These are phyloP conservation scores for Asclepias syriaca DNA, from an alignment of 257 asterid genomes.

Conservation along the genomic window DNA sequence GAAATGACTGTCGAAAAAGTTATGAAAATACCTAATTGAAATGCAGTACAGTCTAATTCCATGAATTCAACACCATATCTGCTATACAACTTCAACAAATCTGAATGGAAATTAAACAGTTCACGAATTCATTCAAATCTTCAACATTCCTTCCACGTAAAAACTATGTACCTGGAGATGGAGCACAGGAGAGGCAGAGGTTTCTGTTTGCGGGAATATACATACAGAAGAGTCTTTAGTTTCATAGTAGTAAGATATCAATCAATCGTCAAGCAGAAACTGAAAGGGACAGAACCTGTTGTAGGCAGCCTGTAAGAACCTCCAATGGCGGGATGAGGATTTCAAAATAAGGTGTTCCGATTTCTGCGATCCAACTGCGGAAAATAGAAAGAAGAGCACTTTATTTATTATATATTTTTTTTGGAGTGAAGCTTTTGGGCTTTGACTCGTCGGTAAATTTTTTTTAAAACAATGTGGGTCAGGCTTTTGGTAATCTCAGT, in stretches of 20 bases:
- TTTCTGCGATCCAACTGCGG: neutral
- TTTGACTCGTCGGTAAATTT: neutral
- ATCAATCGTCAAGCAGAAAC: neutral
- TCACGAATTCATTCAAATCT: neutral
- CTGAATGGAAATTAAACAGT: constrained; percentile 24
- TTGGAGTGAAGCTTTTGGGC: neutral
- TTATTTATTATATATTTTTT: no score
- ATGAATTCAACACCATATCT: constrained; percentile 46
- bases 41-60: constrained; percentile 52
- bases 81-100: constrained; percentile 50
- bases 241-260: neutral
- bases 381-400: neutral
- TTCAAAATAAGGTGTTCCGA: neutral
- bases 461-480: neutral
- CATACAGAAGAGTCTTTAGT: neutral
- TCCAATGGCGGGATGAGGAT: neutral
- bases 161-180: neutral
- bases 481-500: no score
- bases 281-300: no score
- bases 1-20: neutral
- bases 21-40: constrained; percentile 39
- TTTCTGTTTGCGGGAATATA: constrained; percentile 5
- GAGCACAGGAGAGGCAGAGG: constrained; percentile 1
- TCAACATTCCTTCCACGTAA: neutral
- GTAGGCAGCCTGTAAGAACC: no score